Percentiles rank a stretch among this genome's conserved stretches.
Evolutionary conservation across 1,284 basidiomycete genomes (phyloP).

Genomic region (Sanghuangporus weigelae): DNA sequence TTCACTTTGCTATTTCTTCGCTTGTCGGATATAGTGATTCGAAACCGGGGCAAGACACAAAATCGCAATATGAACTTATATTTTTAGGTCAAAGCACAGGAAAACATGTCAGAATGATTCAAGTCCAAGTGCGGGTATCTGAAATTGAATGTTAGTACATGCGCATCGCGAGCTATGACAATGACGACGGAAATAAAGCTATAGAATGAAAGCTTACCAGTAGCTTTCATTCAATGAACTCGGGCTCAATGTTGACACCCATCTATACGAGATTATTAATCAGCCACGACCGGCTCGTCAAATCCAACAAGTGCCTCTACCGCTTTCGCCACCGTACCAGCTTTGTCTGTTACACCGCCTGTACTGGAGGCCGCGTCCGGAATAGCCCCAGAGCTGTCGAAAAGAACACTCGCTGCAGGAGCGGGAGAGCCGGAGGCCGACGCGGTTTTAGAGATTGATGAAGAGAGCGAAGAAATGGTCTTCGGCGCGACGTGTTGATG

Average conservation of each 20-base stretch:
- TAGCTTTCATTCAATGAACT: not conserved
- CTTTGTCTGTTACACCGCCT: constrained; percentile 20
- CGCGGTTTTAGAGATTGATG: constrained; percentile 25
- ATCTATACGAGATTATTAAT: constrained; percentile 2
- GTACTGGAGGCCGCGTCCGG: constrained; percentile 26
- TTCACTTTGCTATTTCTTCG: no score
- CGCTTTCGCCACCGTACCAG: constrained; percentile 14
- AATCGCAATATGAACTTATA: no score
- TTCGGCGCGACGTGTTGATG: constrained; percentile 52
- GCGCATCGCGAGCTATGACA: no score
- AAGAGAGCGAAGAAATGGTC: constrained; percentile 44
- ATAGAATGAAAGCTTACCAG: not conserved
- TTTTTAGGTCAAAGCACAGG: not conserved
- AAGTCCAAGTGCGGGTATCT: no score
- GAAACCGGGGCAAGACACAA: no score
- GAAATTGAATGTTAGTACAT: no score
- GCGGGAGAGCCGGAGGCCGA: constrained; percentile 33
- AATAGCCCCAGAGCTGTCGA: constrained; percentile 23
- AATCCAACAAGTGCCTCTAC: constrained; percentile 14
- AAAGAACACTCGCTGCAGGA: constrained; percentile 38
- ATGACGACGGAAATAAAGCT: no score
- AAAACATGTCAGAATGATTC: no score
- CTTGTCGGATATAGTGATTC: no score
- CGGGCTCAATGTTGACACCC: constrained; percentile 7
- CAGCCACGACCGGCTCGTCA: constrained; percentile 8